These are phyloP conservation scores for Santalum album DNA, from an alignment of 164 flowering plant species.

Conservation along the genomic window DNA sequence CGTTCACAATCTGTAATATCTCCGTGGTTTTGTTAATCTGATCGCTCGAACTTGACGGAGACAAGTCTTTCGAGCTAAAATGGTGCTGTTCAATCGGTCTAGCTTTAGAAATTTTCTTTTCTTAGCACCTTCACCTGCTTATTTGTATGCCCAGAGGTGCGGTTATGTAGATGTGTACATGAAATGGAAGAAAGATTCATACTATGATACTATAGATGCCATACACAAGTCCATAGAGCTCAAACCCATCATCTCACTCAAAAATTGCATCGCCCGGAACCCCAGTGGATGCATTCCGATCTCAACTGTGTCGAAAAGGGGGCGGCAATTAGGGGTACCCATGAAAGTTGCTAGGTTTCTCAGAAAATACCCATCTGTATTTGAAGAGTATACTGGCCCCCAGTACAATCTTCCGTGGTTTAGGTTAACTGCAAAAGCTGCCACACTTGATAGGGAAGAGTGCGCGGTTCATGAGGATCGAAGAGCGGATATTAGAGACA, in stretches of 20 bases:
- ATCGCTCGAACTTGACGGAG: too few species aligned
- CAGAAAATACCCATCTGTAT: constrained; percentile 67
- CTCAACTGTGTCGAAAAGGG: constrained; percentile 56
- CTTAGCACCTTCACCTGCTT: not conserved
- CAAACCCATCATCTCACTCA: constrained; percentile 48
- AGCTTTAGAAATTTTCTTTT: constrained; percentile 9
- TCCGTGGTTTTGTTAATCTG: too few species aligned
- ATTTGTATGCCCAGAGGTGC: constrained; percentile 24
- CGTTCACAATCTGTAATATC: too few species aligned
- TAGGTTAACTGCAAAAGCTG: constrained; percentile 61
- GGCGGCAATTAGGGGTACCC: constrained; percentile 36
- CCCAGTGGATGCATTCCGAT: constrained; percentile 63
- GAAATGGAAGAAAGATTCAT: constrained; percentile 80
- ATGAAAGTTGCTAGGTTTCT: constrained; percentile 60
- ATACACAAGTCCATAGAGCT: constrained; percentile 45
- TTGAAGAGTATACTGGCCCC: constrained; percentile 70
- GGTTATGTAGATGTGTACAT: constrained; percentile 72
- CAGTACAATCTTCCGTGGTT: constrained; percentile 75
- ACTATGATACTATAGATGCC: constrained; percentile 54
- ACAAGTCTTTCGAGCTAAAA: not conserved
- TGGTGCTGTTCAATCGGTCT: constrained; percentile 7
- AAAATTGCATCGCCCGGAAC: constrained; percentile 38
- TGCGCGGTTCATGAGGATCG: constrained; percentile 27
- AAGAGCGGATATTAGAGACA: constrained; percentile 28
- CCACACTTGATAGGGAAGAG: constrained; percentile 53